A percentile compares a stretch with the other conserved stretches of the same genome.
phyloP scores from a whole-genome alignment of 176 grass and related monocot genomes.

The Elaeis guineensis region DNA sequence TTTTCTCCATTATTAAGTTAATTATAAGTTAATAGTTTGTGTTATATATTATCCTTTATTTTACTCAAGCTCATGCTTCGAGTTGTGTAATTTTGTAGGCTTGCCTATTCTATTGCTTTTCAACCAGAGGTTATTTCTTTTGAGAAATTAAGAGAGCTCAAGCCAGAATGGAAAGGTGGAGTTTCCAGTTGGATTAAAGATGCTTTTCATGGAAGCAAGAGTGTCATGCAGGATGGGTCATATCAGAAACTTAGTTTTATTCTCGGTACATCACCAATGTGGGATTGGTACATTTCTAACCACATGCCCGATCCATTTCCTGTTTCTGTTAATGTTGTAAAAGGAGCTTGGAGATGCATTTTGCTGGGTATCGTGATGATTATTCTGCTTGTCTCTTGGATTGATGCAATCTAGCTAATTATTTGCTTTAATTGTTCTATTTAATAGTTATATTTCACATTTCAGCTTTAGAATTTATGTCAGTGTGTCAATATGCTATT shows the following conservation, averaged over 20 bases:
- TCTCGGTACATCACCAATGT: slow-evolving; percentile 85
- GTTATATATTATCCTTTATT: no score
- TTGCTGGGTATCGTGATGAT: no score
- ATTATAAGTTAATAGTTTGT: no score
- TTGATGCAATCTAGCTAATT: no score
- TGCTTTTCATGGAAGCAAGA: slow-evolving; percentile 60
- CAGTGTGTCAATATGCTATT: no score
- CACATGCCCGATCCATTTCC: neutral
- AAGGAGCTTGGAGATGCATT: neutral
- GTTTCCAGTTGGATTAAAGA: slow-evolving; percentile 85
- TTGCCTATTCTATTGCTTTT: slow-evolving; percentile 50
- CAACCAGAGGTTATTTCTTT: slow-evolving; percentile 52
- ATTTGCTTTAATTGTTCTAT: no score
- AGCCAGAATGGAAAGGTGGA: slow-evolving; percentile 53
- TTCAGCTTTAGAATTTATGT: no score
- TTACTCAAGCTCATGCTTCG: no score
- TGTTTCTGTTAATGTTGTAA: neutral
- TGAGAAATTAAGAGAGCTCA: slow-evolving; percentile 73
- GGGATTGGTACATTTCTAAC: slow-evolving; percentile 61
- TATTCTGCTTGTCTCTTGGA: no score
- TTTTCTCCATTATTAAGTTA: no score
- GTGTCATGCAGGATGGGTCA: slow-evolving; percentile 44
- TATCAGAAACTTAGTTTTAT: slow-evolving; percentile 67
- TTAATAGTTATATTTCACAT: no score
- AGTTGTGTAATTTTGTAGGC: slow-evolving; percentile 28